Conservation (phyloP, 179 eudicot species). For the Patellifolia procumbens region DNA sequence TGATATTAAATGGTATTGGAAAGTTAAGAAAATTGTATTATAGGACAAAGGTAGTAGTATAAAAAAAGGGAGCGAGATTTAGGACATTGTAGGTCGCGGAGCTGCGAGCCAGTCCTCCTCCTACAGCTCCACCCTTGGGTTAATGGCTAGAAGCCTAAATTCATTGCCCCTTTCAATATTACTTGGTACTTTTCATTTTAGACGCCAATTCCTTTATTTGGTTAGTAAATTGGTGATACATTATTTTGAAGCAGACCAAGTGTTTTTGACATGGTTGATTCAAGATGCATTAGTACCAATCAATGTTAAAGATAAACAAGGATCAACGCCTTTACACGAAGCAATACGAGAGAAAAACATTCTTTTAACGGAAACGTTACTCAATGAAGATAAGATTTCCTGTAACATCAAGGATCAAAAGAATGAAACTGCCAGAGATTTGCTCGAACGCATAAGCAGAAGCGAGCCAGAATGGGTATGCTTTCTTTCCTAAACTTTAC, state of each 20-base stretch:
- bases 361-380: not conserved
- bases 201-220: no score
- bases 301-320: not conserved
- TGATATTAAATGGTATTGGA: no score
- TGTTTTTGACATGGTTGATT: not conserved
- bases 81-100: no score
- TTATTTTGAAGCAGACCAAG: not conserved
- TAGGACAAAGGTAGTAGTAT: no score
- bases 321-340: not conserved
- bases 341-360: not conserved
- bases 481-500: not conserved
- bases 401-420: not conserved
- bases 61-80: no score
- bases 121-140: no score
- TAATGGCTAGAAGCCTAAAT: no score
- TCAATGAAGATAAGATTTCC: not conserved
- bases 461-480: not conserved
- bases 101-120: no score
- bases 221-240: no score
- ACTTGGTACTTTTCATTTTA: no score
- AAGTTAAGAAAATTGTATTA: no score
- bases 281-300: not conserved
- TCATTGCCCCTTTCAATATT: no score
- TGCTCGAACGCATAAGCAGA: not conserved
- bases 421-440: conserved; percentile 1